Evolutionary conservation across 2,329 filamentous ascomycete species (phyloP).

Genomic region (Cucurbitaria berberidis): DNA sequence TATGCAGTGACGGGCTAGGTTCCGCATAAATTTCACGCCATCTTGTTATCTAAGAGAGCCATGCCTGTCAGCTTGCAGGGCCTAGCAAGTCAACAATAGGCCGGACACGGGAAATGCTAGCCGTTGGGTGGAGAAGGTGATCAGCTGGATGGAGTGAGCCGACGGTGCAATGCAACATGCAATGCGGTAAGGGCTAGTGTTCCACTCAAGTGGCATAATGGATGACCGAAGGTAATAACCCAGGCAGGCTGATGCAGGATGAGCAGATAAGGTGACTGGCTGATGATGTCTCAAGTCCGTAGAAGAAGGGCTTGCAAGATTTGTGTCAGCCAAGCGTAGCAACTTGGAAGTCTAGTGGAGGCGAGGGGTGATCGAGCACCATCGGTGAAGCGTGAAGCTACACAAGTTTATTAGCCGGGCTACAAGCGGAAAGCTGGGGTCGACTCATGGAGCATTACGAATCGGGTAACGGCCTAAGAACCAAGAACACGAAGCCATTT

Average conservation of each 20-base stretch:
- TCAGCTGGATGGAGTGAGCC: slow-evolving; percentile 48
- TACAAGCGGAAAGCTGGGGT: slow-evolving; percentile 31
- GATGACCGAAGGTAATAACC: slow-evolving; percentile 46
- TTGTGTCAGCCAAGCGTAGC: slow-evolving; percentile 42
- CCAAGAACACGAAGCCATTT: slow-evolving; percentile 24
- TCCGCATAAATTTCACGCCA: slow-evolving; percentile 53
- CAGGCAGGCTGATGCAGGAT: slow-evolving; percentile 48
- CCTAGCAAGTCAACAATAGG: slow-evolving; percentile 50
- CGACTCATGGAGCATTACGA: slow-evolving; percentile 27
- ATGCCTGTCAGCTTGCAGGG: slow-evolving; percentile 52
- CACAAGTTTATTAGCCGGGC: slow-evolving; percentile 46
- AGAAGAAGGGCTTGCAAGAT: slow-evolving; percentile 34
- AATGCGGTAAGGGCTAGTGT: slow-evolving; percentile 45
- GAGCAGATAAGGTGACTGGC: slow-evolving; percentile 58
- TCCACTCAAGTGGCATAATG: slow-evolving; percentile 42
- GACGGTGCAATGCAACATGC: slow-evolving; percentile 48
- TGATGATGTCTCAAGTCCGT: slow-evolving; percentile 43
- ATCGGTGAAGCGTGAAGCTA: slow-evolving; percentile 42
- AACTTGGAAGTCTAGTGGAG: slow-evolving; percentile 32
- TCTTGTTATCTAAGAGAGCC: slow-evolving; percentile 49
- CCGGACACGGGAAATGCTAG: slow-evolving; percentile 47
- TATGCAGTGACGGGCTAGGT: slow-evolving; percentile 53
- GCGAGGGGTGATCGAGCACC: slow-evolving; percentile 28
- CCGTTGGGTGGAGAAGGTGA: slow-evolving; percentile 48
- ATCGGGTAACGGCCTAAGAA: slow-evolving; percentile 29